Evolutionary conservation across 1,139 yeast genomes (phyloP).

Genomic region (Blastobotrys apis): DNA sequence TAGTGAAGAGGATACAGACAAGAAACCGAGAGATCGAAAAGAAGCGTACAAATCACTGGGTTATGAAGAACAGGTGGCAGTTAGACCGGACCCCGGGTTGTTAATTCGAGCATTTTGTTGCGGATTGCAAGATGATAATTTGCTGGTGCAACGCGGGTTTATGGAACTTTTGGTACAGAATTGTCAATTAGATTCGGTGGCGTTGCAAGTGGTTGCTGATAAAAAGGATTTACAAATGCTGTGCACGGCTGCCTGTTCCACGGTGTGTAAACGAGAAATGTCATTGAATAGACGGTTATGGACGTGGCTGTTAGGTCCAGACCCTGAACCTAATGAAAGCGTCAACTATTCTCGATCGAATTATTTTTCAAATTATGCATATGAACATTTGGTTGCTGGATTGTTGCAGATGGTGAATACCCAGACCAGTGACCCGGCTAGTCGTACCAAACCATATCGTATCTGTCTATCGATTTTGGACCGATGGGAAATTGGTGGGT

Average conservation of each 20-base stretch:
- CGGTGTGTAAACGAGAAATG: constrained; percentile 82
- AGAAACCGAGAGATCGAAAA: not conserved
- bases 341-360: constrained; percentile 37
- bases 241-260: constrained; percentile 57
- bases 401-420: constrained; percentile 45
- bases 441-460: constrained; percentile 51
- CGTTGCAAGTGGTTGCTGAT: constrained; percentile 47
- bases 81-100: constrained; percentile 75
- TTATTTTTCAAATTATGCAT: constrained; percentile 59
- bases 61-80: constrained; percentile 56
- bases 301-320: constrained; percentile 88
- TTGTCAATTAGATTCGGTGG: constrained; percentile 59
- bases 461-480: constrained; percentile 75
- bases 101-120: constrained; percentile 67
- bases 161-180: constrained; percentile 72
- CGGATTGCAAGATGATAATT: constrained; percentile 57
- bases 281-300: constrained; percentile 87
- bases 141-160: constrained; percentile 83
- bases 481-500: constrained; percentile 86
- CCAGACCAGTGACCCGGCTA: constrained; percentile 28
- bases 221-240: constrained; percentile 54
- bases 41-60: constrained; percentile 31
- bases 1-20: not conserved
- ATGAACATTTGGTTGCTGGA: constrained; percentile 47
- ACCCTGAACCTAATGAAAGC: constrained; percentile 32